A percentile compares a stretch with the other conserved stretches of the same genome.
Conservation (phyloP, 208 protist species). For the Naegleria lovaniensis region DNA sequence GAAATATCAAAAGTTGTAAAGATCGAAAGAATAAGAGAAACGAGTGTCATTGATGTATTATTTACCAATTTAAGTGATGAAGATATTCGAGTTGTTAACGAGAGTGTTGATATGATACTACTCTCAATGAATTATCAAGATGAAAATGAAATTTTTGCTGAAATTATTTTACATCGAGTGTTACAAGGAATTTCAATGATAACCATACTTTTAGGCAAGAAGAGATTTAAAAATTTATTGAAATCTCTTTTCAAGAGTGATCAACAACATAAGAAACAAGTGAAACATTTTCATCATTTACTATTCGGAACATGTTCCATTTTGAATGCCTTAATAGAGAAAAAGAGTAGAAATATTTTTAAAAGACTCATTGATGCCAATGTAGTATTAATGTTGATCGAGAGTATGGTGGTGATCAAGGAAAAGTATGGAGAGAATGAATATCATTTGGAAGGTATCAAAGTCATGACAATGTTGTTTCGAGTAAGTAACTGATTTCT, state of each 20-base stretch:
- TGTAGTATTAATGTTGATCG: neutral
- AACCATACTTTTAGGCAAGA: neutral
- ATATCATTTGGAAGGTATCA: neutral
- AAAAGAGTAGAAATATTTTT: neutral
- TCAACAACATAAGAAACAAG: neutral
- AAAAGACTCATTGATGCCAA: neutral
- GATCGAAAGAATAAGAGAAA: neutral
- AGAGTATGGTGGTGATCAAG: neutral
- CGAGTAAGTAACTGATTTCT: neutral
- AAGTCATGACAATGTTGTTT: neutral
- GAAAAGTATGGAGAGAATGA: neutral
- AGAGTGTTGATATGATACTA: neutral
- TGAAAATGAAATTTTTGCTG: neutral
- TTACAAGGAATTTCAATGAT: neutral
- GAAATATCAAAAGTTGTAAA: neutral
- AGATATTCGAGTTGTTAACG: neutral
- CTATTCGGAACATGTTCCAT: neutral
- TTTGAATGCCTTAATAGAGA: neutral
- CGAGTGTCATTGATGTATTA: neutral
- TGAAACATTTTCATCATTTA: neutral
- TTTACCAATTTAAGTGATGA: neutral
- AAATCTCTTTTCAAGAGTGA: neutral
- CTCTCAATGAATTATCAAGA: neutral
- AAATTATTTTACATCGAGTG: neutral
- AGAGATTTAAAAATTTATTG: neutral